A percentile compares a stretch with the other conserved stretches of the same genome.
These are phyloP conservation scores for Pyrrhoderma noxium DNA, from an alignment of 1,284 basidiomycete genomes.

Conservation along the genomic window DNA sequence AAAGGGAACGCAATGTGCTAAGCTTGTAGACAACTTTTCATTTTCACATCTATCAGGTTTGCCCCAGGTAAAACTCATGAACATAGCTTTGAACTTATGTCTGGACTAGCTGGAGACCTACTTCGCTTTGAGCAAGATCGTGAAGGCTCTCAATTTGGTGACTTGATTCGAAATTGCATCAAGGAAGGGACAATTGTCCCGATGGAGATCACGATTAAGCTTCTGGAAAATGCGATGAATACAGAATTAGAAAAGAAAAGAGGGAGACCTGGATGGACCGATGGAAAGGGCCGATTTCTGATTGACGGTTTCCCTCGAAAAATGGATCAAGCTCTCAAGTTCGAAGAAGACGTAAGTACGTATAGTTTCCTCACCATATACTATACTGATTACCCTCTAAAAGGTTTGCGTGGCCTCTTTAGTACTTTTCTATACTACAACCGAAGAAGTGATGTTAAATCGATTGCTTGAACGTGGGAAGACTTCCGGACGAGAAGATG, in stretches of 20 bases:
- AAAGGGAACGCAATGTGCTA: slow-evolving; percentile 93
- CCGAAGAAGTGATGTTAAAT: slow-evolving; percentile 82
- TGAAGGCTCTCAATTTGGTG: slow-evolving; percentile 78
- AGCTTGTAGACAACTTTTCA: slow-evolving; percentile 76
- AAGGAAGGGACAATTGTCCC: slow-evolving; percentile 94
- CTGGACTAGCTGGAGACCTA: slow-evolving; percentile 85
- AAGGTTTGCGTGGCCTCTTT: slow-evolving; percentile 77
- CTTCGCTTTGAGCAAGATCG: slow-evolving; percentile 91
- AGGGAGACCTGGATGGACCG: slow-evolving; percentile 55
- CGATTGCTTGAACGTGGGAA: slow-evolving; percentile 86
- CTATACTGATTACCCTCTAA: slow-evolving; percentile 4
- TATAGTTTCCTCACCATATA: not conserved
- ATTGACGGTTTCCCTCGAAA: slow-evolving; percentile 98
- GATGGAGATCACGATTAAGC: slow-evolving; percentile 93
- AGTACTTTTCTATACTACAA: slow-evolving; percentile 87
- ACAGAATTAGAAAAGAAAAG: slow-evolving; percentile 45
- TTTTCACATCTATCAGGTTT: slow-evolving; percentile 94
- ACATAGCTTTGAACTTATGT: slow-evolving; percentile 9
- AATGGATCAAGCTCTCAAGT: slow-evolving; percentile 96
- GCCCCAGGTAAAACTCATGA: slow-evolving; percentile 13
- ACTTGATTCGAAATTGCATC: slow-evolving; percentile 86
- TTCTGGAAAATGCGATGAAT: slow-evolving; percentile 90
- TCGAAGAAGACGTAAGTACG: slow-evolving; percentile 74
- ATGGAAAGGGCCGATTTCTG: slow-evolving; percentile 81
- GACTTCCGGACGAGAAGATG: slow-evolving; percentile 93